phyloP scores from a whole-genome alignment of 106 monocot species.

The Dactylorhiza incarnata region DNA sequence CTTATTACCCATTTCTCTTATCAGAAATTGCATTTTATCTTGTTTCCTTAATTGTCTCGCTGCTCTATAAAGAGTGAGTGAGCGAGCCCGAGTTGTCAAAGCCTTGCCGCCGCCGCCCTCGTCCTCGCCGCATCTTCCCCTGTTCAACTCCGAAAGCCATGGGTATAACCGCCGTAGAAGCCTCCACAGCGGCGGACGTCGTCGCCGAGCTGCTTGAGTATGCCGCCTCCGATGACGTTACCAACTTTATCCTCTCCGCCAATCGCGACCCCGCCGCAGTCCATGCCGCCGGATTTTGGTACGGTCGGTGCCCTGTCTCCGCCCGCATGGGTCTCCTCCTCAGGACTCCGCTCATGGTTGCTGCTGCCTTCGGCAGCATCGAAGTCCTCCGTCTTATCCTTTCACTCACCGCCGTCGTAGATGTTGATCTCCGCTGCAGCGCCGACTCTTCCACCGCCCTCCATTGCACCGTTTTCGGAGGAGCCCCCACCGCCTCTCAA shows the following conservation, averaged over 20 bases:
- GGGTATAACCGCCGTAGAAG: neutral
- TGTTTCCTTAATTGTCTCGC: neutral
- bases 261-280: slow-evolving; percentile 8
- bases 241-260: neutral
- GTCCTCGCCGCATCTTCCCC: neutral
- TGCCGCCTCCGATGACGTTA: neutral
- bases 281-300: slow-evolving; percentile 30
- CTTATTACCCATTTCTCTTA: neutral
- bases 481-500: slow-evolving; percentile 16
- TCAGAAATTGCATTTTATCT: neutral
- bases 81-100: neutral
- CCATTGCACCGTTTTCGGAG: slow-evolving; percentile 38
- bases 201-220: slow-evolving; percentile 9
- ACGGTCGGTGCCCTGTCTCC: slow-evolving; percentile 24
- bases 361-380: slow-evolving; percentile 40
- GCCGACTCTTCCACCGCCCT: slow-evolving; percentile 32
- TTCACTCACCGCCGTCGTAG: slow-evolving; percentile 37
- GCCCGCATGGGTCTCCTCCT: slow-evolving; percentile 20
- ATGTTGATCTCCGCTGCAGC: slow-evolving; percentile 13
- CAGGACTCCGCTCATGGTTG: slow-evolving; percentile 43
- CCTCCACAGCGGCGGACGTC: neutral
- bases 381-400: slow-evolving; percentile 28
- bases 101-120: neutral
- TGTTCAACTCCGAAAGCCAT: neutral
- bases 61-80: neutral